Percentiles rank a stretch among this genome's conserved stretches.
These are phyloP conservation scores for Ascochyta viciae-villosae DNA, from an alignment of 2,329 filamentous ascomycete species.

Conservation along the genomic window DNA sequence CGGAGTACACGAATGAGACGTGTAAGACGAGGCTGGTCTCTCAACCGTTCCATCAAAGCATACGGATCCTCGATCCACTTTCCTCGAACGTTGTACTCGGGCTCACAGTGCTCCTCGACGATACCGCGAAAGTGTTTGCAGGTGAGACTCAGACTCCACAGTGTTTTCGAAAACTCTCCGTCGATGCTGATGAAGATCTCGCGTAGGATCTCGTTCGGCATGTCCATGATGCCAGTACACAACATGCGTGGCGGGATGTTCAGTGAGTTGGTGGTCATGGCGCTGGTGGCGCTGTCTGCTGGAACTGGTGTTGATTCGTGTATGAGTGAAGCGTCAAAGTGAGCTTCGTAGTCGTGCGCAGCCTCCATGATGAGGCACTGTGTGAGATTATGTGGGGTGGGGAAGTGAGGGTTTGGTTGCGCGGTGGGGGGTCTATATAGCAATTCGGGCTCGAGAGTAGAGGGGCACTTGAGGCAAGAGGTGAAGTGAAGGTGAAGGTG, in stretches of 20 bases:
- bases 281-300: background rate
- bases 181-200: background rate
- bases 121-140: slow-evolving; percentile 1
- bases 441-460: no score
- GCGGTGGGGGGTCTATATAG: no score
- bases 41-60: background rate
- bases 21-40: background rate
- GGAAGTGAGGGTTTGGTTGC: no score
- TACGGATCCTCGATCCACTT: background rate
- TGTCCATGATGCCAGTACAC: background rate
- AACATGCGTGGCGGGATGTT: background rate
- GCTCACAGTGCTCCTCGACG: slow-evolving; percentile 2
- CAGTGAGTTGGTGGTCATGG: background rate
- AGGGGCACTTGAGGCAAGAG: no score
- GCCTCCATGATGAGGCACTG: background rate
- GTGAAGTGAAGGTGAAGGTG: no score
- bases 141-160: background rate
- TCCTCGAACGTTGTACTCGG: slow-evolving; percentile 3
- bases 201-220: slow-evolving; percentile 8
- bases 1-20: background rate
- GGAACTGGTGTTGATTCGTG: background rate
- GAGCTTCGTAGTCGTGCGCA: background rate
- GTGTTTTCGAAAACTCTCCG: background rate
- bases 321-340: background rate
- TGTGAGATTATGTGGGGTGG: no score